A percentile compares a stretch with the other conserved stretches of the same genome.
Evolutionary conservation across 2,329 filamentous ascomycete species (phyloP).

Genomic region (Chaetothyriales sp.): DNA sequence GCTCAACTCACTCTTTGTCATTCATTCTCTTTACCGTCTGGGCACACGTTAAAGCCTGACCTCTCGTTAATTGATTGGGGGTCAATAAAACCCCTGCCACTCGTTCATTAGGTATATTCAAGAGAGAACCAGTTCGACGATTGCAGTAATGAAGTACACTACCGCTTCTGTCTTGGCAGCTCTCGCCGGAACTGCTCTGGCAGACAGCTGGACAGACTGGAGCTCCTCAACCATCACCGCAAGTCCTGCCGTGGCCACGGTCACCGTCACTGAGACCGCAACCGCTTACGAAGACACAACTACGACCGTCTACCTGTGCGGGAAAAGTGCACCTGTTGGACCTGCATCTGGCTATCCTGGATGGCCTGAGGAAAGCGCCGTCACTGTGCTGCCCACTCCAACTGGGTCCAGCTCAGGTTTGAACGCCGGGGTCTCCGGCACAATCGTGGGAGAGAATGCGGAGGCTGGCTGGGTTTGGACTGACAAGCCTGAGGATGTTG

Average conservation of each 20-base stretch:
- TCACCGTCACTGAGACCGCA: not conserved
- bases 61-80: not conserved
- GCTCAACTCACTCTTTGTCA: not conserved
- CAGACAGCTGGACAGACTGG: not conserved
- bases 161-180: not conserved
- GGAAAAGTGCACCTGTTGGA: not conserved
- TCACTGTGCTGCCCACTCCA: not conserved
- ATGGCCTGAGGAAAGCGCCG: not conserved
- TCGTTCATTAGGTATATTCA: not conserved
- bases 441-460: not conserved
- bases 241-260: not conserved
- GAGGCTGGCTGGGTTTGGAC: not conserved
- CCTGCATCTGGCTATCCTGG: not conserved
- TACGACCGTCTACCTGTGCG: not conserved
- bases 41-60: not conserved
- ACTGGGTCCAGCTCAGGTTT: not conserved
- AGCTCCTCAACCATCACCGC: not conserved
- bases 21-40: not conserved
- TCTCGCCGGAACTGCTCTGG: not conserved
- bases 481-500: not conserved
- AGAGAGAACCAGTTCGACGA: not conserved
- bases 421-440: not conserved
- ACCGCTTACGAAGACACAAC: not conserved
- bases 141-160: not conserved
- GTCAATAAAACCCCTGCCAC: not conserved